Base-by-base conservation (phyloP, 495 filamentous ascomycete species). In the Penicillium desertorum region DNA sequence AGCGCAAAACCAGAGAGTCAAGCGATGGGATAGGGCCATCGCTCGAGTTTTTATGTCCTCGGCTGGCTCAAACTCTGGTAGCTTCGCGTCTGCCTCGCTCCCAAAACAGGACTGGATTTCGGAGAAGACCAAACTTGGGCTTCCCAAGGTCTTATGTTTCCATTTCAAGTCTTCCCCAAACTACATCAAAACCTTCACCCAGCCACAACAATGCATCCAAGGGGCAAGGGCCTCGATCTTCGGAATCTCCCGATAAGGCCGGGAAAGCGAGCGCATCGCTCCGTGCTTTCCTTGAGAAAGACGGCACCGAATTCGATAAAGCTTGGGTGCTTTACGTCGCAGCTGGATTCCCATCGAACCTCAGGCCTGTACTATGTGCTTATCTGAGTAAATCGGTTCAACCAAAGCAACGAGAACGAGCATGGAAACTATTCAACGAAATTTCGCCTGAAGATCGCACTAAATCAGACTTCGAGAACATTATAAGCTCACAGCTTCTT, bases 41-140 rank as follows among this genome's bases (percentile, higher is more conserved):
- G 30, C 70, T 78, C 30, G 76, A 77, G 20, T 79, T 78, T 44
- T 59, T 78, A n/a, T 79, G 75, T 34, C 74, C 76, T 17, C 62
- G 45, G 34, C 56, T 54, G 30, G 57, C 69, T 7, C 70, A 68
- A 51, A 44, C 67, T 7, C 61, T 62, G 52, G 52, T 55, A 11
- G 60, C 43, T 5, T 65, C 62, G 2, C 67, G 65, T 37, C 47
- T 70, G 5, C 56, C 65, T 45, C 67, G 62, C 8, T 37, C 65
- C 5, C 51, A 66, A 16, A 74, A 54, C 47, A 63, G 65, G 44
- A 55, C 69, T 39, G 55, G 61, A 12, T 45, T 68, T 43, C 73
- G 72, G 29, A 71, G 60, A 39, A 66, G 59, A 49, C 22, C 62
- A 8, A 39, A 63, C 4, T 42, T 62, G 25, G 45, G 56, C 43